Percentiles rank a stretch among this genome's conserved stretches.
These are phyloP conservation scores for Kuraishia molischiana DNA, from an alignment of 805 yeast species.

Conservation along the genomic window DNA sequence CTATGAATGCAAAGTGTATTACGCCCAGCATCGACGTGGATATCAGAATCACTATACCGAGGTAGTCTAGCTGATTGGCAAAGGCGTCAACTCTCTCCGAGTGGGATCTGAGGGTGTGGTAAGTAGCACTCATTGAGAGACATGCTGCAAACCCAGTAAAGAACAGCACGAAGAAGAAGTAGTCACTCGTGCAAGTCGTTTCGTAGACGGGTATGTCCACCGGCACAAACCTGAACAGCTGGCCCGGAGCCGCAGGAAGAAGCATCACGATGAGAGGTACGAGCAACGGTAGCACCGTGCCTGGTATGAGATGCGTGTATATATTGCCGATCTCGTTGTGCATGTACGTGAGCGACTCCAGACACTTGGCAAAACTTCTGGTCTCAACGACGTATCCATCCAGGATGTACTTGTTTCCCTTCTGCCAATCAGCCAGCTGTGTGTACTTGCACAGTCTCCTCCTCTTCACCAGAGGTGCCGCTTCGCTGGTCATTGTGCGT, in stretches of 20 bases:
- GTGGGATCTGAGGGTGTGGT: conserved; percentile 42
- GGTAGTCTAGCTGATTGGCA: conserved; percentile 44
- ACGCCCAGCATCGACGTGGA: conserved; percentile 34
- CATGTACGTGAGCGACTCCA: conserved; percentile 30
- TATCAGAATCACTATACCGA: conserved; percentile 43
- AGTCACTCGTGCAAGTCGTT: conserved; percentile 23
- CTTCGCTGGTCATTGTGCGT: background rate
- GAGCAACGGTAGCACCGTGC: conserved; percentile 17
- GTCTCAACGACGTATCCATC: conserved; percentile 44
- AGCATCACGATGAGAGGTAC: conserved; percentile 6
- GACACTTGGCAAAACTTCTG: conserved; percentile 25
- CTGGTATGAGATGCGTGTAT: conserved; percentile 40
- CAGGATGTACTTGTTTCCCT: conserved; percentile 41
- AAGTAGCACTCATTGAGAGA: conserved; percentile 36
- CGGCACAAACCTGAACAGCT: conserved; percentile 9
- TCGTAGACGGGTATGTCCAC: conserved; percentile 15
- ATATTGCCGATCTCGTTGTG: conserved; percentile 49
- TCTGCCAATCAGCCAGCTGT: conserved; percentile 45
- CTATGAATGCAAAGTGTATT: conserved; percentile 31
- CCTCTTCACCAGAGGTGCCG: background rate
- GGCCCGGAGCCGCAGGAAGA: conserved; percentile 15
- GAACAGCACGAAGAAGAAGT: conserved; percentile 30
- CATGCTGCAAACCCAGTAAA: conserved; percentile 35
- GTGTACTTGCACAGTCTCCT: conserved; percentile 19
- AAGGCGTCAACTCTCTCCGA: conserved; percentile 29